Base-by-base conservation (phyloP, 2,329 filamentous ascomycete genomes). In the Colletotrichum navitas region DNA sequence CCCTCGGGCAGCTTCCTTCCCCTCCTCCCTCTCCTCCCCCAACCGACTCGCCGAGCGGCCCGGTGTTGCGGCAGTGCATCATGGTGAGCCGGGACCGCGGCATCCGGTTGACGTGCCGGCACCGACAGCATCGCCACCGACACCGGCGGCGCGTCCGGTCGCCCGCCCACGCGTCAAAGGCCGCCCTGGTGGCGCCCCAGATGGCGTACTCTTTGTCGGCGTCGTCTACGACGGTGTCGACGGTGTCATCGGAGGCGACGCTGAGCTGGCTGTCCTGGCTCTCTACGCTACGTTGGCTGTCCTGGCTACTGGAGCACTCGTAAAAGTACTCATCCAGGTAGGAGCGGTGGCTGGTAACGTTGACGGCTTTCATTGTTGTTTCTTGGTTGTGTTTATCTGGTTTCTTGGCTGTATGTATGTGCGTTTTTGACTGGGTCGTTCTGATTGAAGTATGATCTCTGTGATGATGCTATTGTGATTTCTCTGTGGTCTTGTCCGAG, bases 51-150 rank as follows among this genome's bases (percentile, higher is more conserved):
- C 12, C 29, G n/a, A 21, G 21, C 29, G 16, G 8, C n/a, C 12
- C 29, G 10, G 59, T 29, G 21, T 62, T 62, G 12, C 59, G 43
- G n/a, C 59, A 62, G 43, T 62, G 59, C 29, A 16, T 36, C 59
- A 62, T 6, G 10, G 21, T 24, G 6, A 18, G 1, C 43, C 18
- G 16, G 18, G 0, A 11, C 6, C 39, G 5, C 12, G 59, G 59
- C 32, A 62, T 62, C 12, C 29, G 21, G 12, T 62, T 62, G 29
- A 49, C 21, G 3, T 10, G 16, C 10, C n/a, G 18, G 59, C 59
- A 62, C 11, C 34, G 32, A 18, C 59, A 62, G 43, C 59, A 62
- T 1, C 34, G 29, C 43, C 59, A 62, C 7, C 59, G 43, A 7
- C 41, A 45, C 29, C 43, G 29, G 29, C 29, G 59, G 29, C 32